Evolutionary conservation across 2,329 filamentous ascomycete genomes (phyloP).

Genomic region (Ophiostoma triangulosporum): DNA sequence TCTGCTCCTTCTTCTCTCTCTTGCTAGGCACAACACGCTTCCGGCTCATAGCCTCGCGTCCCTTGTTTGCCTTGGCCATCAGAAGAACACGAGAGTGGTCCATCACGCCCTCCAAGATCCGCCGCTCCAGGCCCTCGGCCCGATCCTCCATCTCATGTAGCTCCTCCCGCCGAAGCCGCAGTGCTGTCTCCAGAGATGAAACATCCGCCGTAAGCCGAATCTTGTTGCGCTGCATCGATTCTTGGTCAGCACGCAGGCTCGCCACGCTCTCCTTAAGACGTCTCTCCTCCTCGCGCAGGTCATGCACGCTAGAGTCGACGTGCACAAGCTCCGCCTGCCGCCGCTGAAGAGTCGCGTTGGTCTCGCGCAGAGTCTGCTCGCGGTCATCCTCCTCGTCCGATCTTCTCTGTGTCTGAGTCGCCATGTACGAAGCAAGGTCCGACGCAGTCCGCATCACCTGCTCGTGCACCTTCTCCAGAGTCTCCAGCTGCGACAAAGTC

Average conservation of each 20-base stretch:
- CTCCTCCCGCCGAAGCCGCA: conserved; percentile 80
- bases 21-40: conserved; percentile 36
- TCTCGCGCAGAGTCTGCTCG: conserved; percentile 68
- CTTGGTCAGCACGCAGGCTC: conserved; percentile 52
- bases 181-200: conserved; percentile 78
- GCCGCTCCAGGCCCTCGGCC: conserved; percentile 77
- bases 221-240: conserved; percentile 65
- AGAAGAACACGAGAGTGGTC: conserved; percentile 89
- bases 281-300: conserved; percentile 34
- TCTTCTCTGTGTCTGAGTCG: conserved; percentile 60
- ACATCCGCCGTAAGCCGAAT: conserved; percentile 71
- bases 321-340: conserved; percentile 52
- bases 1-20: conserved; percentile 20
- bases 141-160: conserved; percentile 80
- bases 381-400: conserved; percentile 65
- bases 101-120: conserved; percentile 90
- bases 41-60: conserved; percentile 43
- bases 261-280: conserved; percentile 43
- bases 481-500: conserved; percentile 61
- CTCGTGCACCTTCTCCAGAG: conserved; percentile 76
- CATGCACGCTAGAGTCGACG: conserved; percentile 40
- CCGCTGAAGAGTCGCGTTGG: conserved; percentile 67
- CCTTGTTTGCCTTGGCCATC: conserved; percentile 50
- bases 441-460: conserved; percentile 75
- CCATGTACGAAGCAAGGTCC: conserved; percentile 72